These are phyloP conservation scores for Acidomyces sp. DNA, from an alignment of 495 filamentous ascomycete genomes.

Conservation along the genomic window DNA sequence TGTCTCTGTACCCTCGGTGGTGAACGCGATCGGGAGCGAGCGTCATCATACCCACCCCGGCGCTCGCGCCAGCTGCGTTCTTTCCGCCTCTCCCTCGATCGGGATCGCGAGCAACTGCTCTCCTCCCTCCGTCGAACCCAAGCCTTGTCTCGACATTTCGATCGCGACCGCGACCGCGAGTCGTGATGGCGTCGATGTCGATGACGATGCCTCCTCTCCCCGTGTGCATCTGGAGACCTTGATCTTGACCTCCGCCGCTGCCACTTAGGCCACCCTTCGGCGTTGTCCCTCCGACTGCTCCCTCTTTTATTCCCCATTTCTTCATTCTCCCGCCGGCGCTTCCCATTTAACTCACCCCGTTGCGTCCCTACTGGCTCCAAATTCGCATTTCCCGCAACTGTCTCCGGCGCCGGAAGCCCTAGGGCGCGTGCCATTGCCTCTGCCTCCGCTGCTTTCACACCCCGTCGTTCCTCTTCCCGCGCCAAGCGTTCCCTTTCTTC, in stretches of 20 bases:
- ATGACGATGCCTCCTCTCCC: slow-evolving; percentile 9
- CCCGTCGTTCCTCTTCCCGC: slow-evolving; percentile 63
- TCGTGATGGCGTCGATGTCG: background rate
- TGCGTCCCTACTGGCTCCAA: slow-evolving; percentile 23
- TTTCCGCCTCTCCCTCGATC: slow-evolving; percentile 8
- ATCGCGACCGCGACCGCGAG: background rate
- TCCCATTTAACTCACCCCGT: slow-evolving; percentile 16
- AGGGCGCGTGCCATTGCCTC: slow-evolving; percentile 75
- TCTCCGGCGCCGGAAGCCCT: slow-evolving; percentile 53
- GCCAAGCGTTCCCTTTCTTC: slow-evolving; percentile 33
- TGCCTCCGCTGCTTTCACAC: slow-evolving; percentile 82
- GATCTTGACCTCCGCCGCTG: slow-evolving; percentile 12
- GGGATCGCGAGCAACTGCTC: too few relatives aligned
- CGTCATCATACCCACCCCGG: too few relatives aligned
- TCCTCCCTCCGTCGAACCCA: slow-evolving; percentile 1
- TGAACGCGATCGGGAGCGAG: slow-evolving; percentile 5
- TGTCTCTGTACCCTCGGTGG: background rate
- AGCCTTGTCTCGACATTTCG: background rate
- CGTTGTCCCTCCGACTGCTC: background rate
- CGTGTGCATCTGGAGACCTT: slow-evolving; percentile 9
- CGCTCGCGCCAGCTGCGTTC: too few relatives aligned
- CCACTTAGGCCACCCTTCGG: background rate
- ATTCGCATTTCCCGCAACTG: slow-evolving; percentile 23
- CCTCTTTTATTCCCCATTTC: slow-evolving; percentile 11
- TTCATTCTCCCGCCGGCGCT: slow-evolving; percentile 15